Percentiles rank a stretch among this genome's conserved stretches.
Conservation (phyloP, 257 asterid genomes). For the Scutellaria barbata region DNA sequence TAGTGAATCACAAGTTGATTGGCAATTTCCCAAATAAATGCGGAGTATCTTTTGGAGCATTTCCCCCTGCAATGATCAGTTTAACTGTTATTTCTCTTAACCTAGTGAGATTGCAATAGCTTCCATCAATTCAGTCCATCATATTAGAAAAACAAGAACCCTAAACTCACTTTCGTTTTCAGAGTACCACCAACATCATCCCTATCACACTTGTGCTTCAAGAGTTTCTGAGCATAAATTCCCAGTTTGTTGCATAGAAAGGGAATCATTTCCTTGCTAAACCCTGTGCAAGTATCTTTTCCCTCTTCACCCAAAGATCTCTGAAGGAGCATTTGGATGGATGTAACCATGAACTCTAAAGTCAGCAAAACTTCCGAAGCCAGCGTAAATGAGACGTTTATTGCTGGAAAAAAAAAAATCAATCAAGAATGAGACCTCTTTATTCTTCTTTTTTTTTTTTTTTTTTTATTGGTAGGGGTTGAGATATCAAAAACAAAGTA, state of each 20-base stretch:
- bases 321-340: constrained; percentile 57
- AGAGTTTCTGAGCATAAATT: constrained; percentile 60
- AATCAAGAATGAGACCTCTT: constrained; percentile 27
- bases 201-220: constrained; percentile 65
- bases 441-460: background rate
- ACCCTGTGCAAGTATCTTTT: constrained; percentile 44
- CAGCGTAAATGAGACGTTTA: constrained; percentile 66
- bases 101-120: constrained; percentile 24
- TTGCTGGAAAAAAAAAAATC: constrained; percentile 46
- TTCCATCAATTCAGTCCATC: constrained; percentile 22
- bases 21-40: constrained; percentile 67
- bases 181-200: constrained; percentile 53
- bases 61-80: constrained; percentile 67
- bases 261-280: constrained; percentile 57
- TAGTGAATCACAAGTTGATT: constrained; percentile 67
- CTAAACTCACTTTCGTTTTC: constrained; percentile 60
- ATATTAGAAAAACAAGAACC: constrained; percentile 30
- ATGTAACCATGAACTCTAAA: constrained; percentile 57
- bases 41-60: constrained; percentile 79
- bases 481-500: constrained; percentile 20
- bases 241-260: constrained; percentile 67
- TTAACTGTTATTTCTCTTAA: constrained; percentile 25
- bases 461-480: background rate
- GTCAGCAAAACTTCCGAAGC: constrained; percentile 76
- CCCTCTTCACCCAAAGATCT: constrained; percentile 46